Percentiles rank a stretch among this genome's conserved stretches.
Evolutionary conservation across 495 filamentous ascomycete genomes (phyloP).

Genomic region (Hyaloscypha hepaticicola): DNA sequence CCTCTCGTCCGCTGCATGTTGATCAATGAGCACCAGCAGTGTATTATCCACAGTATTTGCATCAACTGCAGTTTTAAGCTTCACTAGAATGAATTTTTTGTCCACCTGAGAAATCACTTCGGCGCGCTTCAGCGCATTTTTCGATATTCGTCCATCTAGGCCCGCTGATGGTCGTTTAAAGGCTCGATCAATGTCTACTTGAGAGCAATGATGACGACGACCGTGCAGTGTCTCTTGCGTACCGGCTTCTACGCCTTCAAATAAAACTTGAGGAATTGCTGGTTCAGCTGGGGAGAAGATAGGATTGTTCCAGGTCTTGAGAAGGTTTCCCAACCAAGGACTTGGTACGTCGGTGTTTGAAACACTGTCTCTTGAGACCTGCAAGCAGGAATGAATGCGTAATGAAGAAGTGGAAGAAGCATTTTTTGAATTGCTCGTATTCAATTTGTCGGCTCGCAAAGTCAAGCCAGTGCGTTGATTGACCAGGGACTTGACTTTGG

Average conservation of each 20-base stretch:
- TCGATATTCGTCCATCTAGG: conserved; percentile 56
- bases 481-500: conserved; percentile 56
- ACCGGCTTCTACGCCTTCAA: conserved; percentile 44
- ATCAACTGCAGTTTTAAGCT: neutral
- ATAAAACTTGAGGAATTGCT: conserved; percentile 27
- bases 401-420: neutral
- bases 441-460: neutral
- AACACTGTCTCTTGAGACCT: neutral
- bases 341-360: conserved; percentile 22
- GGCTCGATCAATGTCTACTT: conserved; percentile 29
- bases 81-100: conserved; percentile 81
- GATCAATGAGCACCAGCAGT: conserved; percentile 77
- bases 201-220: conserved; percentile 19
- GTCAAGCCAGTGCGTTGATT: conserved; percentile 61
- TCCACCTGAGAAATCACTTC: conserved; percentile 81
- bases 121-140: conserved; percentile 58
- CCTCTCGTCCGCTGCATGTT: conserved; percentile 93
- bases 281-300: conserved; percentile 41
- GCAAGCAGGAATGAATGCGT: neutral
- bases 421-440: neutral
- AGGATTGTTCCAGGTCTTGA: conserved; percentile 40
- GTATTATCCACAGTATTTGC: conserved; percentile 10
- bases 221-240: conserved; percentile 38
- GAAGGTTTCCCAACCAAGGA: conserved; percentile 41
- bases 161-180: conserved; percentile 25